These are phyloP conservation scores for Cladorrhinum samala DNA, from an alignment of 495 filamentous ascomycete genomes.

Conservation along the genomic window DNA sequence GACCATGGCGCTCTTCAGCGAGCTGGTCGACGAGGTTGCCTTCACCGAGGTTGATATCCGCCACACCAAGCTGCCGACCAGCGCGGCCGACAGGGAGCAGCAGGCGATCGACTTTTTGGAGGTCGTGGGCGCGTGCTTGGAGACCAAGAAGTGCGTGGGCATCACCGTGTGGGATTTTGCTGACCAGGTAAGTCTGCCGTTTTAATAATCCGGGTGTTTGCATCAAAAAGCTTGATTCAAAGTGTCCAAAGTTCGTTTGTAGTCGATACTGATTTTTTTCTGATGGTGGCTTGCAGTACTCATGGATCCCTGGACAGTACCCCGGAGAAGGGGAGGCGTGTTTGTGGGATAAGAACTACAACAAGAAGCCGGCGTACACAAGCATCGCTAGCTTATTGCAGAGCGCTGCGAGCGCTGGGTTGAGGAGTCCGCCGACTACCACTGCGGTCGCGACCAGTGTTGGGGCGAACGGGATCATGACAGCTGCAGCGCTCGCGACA, in stretches of 20 bases:
- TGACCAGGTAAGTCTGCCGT: conserved; percentile 32
- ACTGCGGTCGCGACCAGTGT: neutral
- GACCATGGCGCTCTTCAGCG: conserved; percentile 36
- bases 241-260: neutral
- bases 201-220: neutral
- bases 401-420: conserved; percentile 6
- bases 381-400: conserved; percentile 22
- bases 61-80: conserved; percentile 31
- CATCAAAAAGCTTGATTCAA: no score
- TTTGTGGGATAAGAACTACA: conserved; percentile 42
- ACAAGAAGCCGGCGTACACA: conserved; percentile 48
- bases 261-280: neutral
- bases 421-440: neutral
- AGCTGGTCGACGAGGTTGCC: conserved; percentile 45
- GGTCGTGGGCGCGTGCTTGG: conserved; percentile 46
- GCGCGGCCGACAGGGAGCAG: conserved; percentile 33
- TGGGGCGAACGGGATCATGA: neutral
- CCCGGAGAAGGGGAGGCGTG: conserved; percentile 45
- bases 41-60: conserved; percentile 56
- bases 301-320: conserved; percentile 43
- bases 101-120: conserved; percentile 49
- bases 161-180: conserved; percentile 57
- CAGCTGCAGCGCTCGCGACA: neutral
- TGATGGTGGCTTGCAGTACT: conserved; percentile 27
- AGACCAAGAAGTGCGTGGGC: conserved; percentile 46